Percentiles rank a stretch among this genome's conserved stretches.
Conservation (phyloP, 2,329 filamentous ascomycete species). For the Ophiosphaerella korrae region DNA sequence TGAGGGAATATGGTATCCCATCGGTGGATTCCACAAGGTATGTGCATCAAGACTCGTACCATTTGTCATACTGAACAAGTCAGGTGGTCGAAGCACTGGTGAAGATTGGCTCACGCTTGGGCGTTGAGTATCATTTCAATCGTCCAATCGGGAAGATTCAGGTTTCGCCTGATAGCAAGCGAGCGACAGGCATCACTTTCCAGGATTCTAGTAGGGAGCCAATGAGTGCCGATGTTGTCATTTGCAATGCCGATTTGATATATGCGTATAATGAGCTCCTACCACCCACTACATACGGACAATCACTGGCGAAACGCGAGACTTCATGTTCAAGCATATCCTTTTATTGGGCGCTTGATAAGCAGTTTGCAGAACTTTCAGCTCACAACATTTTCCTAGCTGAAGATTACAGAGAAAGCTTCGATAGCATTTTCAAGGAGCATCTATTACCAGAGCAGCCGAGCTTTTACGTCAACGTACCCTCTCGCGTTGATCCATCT, state of each 20-base stretch:
- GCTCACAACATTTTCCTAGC: slow-evolving; percentile 81
- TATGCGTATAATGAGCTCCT: slow-evolving; percentile 76
- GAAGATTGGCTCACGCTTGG: slow-evolving; percentile 64
- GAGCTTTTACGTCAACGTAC: slow-evolving; percentile 79
- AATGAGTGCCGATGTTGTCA: slow-evolving; percentile 68
- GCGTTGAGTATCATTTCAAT: slow-evolving; percentile 66
- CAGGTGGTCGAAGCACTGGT: slow-evolving; percentile 65
- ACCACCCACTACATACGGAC: slow-evolving; percentile 54
- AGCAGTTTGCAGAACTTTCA: slow-evolving; percentile 65
- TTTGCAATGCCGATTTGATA: slow-evolving; percentile 75
- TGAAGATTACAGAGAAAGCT: slow-evolving; percentile 72
- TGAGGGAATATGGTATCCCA: slow-evolving; percentile 77
- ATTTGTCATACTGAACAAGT: slow-evolving; percentile 6
- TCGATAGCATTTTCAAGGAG: slow-evolving; percentile 75
- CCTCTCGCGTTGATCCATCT: slow-evolving; percentile 68
- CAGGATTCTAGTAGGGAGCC: slow-evolving; percentile 58
- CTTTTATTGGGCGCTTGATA: slow-evolving; percentile 74
- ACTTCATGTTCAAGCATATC: slow-evolving; percentile 75
- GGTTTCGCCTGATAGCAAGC: slow-evolving; percentile 57
- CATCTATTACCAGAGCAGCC: slow-evolving; percentile 70
- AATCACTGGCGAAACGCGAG: slow-evolving; percentile 54
- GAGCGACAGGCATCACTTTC: slow-evolving; percentile 64
- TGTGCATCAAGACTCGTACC: neutral
- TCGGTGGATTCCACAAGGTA: slow-evolving; percentile 71
- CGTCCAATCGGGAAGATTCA: slow-evolving; percentile 63